Base-by-base conservation (phyloP, 257 asterid genomes). In the Ligustrum vulgare region DNA sequence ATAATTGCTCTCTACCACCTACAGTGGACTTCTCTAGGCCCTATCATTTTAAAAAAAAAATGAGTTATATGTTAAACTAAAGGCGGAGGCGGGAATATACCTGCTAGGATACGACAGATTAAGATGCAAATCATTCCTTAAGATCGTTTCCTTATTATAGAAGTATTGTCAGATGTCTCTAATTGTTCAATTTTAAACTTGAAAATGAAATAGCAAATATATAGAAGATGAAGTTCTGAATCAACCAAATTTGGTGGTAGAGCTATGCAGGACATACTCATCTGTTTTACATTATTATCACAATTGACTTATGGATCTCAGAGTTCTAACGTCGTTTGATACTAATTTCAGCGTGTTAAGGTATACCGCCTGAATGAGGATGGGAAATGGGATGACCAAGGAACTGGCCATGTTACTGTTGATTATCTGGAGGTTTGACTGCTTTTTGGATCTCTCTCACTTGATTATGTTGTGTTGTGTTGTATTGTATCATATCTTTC, bases 311-410 rank as follows among this genome's bases (percentile, higher is more conserved):
- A 47, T 31, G 67, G 15, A 5, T 49, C n/a, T 56, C 68, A 54
- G 16, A 31, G 34, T 45, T 78, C 67, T 82, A 22, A 74, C 74
- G 2, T 32, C 37, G 70, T 25, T 68, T 36, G 1, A 41, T 69
- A 54, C 32, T 54, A 15, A 36, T 78, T 84, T 71, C 92, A 93
- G 99, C 99, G 98, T 67, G 99, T 95, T 67, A 95, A 93, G 88
- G 97, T 95, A 58, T 95, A 95, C 80, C 97, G 96, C 36, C 84
- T 91, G 85, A 93, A 83, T 85, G 97, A 82, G 58, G 96, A 95
- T 64, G 98, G 98, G 36, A 95, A 90, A 87, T 95, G 99, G 99
- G 99, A 93, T 79, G 99, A 95, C 84, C 98, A 93, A 90, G 99
- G 99, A 86, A 95, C 99, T 80, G 99, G 99, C 78, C 98, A 93